Conservation (phyloP, 129 eudicot species). For the Sambucus nigra region DNA sequence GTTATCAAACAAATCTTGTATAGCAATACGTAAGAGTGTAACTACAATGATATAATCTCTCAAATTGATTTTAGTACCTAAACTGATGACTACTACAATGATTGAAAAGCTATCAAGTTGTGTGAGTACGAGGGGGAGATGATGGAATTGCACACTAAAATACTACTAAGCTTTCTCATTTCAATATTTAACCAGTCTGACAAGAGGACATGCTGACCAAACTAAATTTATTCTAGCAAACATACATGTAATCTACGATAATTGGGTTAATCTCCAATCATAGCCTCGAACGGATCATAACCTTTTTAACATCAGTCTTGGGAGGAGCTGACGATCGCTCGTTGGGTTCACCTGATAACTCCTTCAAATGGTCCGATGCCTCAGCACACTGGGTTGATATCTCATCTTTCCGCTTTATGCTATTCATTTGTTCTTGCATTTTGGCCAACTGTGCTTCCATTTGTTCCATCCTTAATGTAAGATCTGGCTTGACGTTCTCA, state of each 20-base stretch:
- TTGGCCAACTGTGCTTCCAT: slow-evolving; percentile 71
- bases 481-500: slow-evolving; percentile 27
- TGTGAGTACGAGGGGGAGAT: no score
- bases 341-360: slow-evolving; percentile 37
- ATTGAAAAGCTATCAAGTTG: no score
- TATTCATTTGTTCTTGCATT: slow-evolving; percentile 50
- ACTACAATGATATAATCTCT: no score
- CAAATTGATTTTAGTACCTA: no score
- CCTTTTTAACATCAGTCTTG: slow-evolving; percentile 29
- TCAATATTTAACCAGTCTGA: no score
- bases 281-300: slow-evolving; percentile 67
- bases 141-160: no score
- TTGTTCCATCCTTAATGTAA: slow-evolving; percentile 41
- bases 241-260: neutral
- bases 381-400: slow-evolving; percentile 24
- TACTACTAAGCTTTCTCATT: no score
- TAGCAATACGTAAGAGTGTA: no score
- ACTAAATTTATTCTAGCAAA: no score
- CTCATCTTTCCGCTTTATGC: slow-evolving; percentile 31
- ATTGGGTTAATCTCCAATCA: slow-evolving; percentile 13
- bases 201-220: no score
- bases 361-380: slow-evolving; percentile 36
- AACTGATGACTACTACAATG: no score
- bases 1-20: no score
- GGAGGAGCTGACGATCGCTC: slow-evolving; percentile 21